A percentile compares a stretch with the other conserved stretches of the same genome.
phyloP scores from a whole-genome alignment of 345 rosid genomes.

The Eucalyptus victrix region DNA sequence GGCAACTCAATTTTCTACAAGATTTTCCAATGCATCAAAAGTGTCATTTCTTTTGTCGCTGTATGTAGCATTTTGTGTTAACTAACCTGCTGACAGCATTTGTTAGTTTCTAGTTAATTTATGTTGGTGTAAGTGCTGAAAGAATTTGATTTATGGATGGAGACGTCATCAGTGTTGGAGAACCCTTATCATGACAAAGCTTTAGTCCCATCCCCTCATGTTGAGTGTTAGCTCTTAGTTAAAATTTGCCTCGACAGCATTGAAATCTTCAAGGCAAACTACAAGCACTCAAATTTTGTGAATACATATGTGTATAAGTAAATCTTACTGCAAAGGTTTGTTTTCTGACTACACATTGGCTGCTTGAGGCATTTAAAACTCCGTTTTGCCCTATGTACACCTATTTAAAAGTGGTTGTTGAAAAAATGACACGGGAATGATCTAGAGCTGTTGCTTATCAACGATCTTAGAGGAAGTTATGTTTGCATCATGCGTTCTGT shows the following conservation, averaged over 20 bases:
- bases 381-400: not conserved
- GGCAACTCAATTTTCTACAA: not conserved
- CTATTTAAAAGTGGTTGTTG: not conserved
- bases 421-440: not conserved
- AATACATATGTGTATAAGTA: not conserved
- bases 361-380: not conserved
- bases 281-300: not conserved
- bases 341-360: not conserved
- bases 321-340: not conserved
- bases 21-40: not conserved
- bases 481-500: not conserved
- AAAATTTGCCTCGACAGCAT: not conserved
- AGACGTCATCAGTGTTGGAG: not conserved
- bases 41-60: not conserved
- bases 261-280: not conserved
- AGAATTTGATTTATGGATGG: not conserved
- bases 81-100: not conserved
- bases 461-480: not conserved
- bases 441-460: not conserved
- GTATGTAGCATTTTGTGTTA: not conserved
- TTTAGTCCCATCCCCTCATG: not conserved
- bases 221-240: not conserved
- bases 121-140: not conserved
- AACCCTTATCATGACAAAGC: not conserved
- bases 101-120: not conserved